Percentiles rank a stretch among this genome's conserved stretches.
These are phyloP conservation scores for Cryptococcus amylolentus DNA, from an alignment of 1,284 basidiomycete genomes.

Conservation along the genomic window DNA sequence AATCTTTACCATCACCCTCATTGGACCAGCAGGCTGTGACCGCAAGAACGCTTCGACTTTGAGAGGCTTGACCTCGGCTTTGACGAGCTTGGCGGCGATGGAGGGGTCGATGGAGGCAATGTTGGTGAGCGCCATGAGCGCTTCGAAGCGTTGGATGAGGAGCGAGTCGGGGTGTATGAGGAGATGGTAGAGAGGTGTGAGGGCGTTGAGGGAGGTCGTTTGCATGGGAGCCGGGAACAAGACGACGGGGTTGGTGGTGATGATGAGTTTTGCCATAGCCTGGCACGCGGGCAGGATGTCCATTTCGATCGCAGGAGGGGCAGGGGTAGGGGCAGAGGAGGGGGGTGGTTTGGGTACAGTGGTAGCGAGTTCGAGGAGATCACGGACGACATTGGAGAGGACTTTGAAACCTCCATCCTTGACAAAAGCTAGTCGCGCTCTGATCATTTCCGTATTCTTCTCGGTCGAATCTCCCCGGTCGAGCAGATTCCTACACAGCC, in stretches of 20 bases:
- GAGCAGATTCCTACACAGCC: constrained; percentile 66
- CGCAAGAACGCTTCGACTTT: constrained; percentile 7
- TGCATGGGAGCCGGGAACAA: constrained; percentile 71
- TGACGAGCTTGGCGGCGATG: constrained; percentile 60
- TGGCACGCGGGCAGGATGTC: constrained; percentile 70
- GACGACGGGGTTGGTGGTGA: constrained; percentile 82
- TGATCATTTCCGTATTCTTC: background rate
- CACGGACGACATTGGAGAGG: constrained; percentile 59
- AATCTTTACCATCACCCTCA: constrained; percentile 61
- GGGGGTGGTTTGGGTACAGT: background rate
- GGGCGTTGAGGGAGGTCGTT: constrained; percentile 70
- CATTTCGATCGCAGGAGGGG: constrained; percentile 9
- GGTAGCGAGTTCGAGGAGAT: constrained; percentile 17
- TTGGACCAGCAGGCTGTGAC: constrained; percentile 4
- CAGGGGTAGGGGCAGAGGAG: background rate
- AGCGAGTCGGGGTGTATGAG: constrained; percentile 65
- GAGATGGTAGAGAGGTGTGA: constrained; percentile 69
- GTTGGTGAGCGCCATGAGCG: constrained; percentile 93
- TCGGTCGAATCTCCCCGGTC: constrained; percentile 63
- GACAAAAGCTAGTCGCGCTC: constrained; percentile 65
- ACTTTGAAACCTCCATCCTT: constrained; percentile 78
- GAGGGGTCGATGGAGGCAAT: constrained; percentile 72
- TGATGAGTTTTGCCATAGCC: constrained; percentile 86
- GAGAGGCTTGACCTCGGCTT: constrained; percentile 26
- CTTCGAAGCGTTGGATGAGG: constrained; percentile 83